A percentile compares a stretch with the other conserved stretches of the same genome.
Conservation (phyloP, 345 rosid genomes). For the Isatis tinctoria region DNA sequence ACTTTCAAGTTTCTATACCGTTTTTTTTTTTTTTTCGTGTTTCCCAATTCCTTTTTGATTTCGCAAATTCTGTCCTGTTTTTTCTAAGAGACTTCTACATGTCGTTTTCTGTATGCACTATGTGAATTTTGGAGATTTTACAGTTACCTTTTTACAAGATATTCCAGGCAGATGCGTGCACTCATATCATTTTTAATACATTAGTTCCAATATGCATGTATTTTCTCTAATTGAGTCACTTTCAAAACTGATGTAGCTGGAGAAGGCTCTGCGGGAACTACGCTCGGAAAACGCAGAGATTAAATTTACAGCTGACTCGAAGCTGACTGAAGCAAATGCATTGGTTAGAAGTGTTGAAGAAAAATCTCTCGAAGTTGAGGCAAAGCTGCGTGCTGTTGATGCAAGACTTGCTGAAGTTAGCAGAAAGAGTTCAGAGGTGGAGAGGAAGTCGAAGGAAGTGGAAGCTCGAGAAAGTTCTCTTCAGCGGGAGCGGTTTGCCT, state of each 20-base stretch:
- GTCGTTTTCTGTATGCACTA: too few species aligned
- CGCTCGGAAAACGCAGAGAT: constrained; percentile 88
- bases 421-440: constrained; percentile 77
- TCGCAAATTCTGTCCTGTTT: background rate
- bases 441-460: constrained; percentile 70
- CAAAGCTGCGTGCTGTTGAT: constrained; percentile 73
- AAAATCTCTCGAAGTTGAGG: constrained; percentile 82
- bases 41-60: background rate
- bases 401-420: constrained; percentile 93
- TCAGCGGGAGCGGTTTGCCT: constrained; percentile 72
- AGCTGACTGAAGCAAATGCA: constrained; percentile 84
- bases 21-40: background rate
- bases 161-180: background rate
- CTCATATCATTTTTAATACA: background rate
- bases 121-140: background rate
- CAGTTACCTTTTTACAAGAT: background rate
- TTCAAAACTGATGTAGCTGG: constrained; percentile 48
- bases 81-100: background rate
- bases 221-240: background rate
- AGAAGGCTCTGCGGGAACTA: constrained; percentile 77
- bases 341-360: constrained; percentile 72
- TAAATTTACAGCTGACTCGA: constrained; percentile 88
- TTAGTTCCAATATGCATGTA: background rate
- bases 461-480: constrained; percentile 63
- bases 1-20: background rate